These are phyloP conservation scores for Penicillium herquei DNA, from an alignment of 495 filamentous ascomycete genomes.

Conservation along the genomic window DNA sequence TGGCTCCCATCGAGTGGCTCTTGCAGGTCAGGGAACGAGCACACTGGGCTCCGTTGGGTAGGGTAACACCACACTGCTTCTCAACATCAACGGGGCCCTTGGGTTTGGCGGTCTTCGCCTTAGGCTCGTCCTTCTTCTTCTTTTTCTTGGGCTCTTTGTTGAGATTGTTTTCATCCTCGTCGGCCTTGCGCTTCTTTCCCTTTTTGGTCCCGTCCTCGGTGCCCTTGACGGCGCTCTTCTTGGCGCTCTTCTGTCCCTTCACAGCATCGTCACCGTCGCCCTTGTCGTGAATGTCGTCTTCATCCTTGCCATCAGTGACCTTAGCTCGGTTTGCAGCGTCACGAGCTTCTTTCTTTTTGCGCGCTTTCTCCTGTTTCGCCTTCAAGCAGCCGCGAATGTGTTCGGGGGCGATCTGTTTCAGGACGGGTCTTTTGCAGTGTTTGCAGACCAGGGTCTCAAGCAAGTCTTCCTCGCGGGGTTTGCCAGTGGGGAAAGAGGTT, in stretches of 20 bases:
- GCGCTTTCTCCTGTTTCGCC: constrained; percentile 77
- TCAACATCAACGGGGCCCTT: constrained; percentile 98
- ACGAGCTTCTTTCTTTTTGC: constrained; percentile 72
- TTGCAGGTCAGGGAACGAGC: constrained; percentile 94
- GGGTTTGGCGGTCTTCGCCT: constrained; percentile 80
- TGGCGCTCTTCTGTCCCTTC: constrained; percentile 60
- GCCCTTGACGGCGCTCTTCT: constrained; percentile 69
- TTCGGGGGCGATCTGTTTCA: constrained; percentile 57
- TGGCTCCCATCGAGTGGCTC: constrained; percentile 94
- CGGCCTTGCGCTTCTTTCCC: constrained; percentile 92
- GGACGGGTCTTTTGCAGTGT: constrained; percentile 73
- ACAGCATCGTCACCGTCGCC: constrained; percentile 37
- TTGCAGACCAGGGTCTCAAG: constrained; percentile 74
- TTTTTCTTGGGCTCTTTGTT: constrained; percentile 81
- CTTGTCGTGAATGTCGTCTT: constrained; percentile 44
- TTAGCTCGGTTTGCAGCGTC: constrained; percentile 64
- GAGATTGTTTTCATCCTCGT: constrained; percentile 55
- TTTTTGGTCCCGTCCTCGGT: constrained; percentile 63
- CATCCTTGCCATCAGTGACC: constrained; percentile 60
- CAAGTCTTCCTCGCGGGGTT: constrained; percentile 64
- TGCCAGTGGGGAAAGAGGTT: constrained; percentile 69
- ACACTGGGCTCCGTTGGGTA: constrained; percentile 82
- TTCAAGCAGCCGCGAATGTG: constrained; percentile 71
- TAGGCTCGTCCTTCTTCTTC: constrained; percentile 86
- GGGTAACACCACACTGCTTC: constrained; percentile 89